Evolutionary conservation across 2,329 filamentous ascomycete genomes (phyloP), one percentile per base, ranked within the genome.

Genomic region (Trematosphaeria pertusa): DNA sequence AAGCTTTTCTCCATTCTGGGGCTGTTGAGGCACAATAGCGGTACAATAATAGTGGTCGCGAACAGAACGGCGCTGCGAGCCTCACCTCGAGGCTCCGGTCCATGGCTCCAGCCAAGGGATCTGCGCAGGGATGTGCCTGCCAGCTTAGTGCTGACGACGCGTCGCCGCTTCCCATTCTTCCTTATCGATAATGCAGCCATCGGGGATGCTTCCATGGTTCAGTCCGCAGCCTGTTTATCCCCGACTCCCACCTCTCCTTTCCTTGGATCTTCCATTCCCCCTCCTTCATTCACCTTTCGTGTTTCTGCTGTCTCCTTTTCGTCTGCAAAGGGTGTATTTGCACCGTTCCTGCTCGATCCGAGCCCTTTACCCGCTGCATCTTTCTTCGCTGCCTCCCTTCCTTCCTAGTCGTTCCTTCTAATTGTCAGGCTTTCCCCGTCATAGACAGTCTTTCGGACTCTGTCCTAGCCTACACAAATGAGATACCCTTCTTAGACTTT

Each of bases 161-260:
- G 31, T 46, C 43, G 43, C 36, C 22, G 31, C 30, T 42, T 34
- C 30, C 35, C 36, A 8, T 10, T n/a, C 11, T 19, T 26, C 11
- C 22, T 47, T 47, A 47, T 47, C 44, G 44, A 47, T 47, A 47
- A 47, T 37, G 43, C 37, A 41, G 19, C 3, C 6, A 10, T 41
- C 43, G 37, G 43, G 43, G 43, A 39, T 46, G 36, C 24, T 28
- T 7, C 24, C 24, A 28, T 7, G 24, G 24, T 4, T 3, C 14
- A 17, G 8, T 36, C 19, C 18, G 19, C 35, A 32, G 7, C 15
- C n/a, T 22, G 17, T 8, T 20, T 20, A 19, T 10, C 33, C 33
- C 24, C 22, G 22, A 12, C 10, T 9, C 17, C 15, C 14, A 19
- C 19, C 17, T 3, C 7, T 36, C 33, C 8, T 12, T 28, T 28